These are phyloP conservation scores for Aureobasidium sp. DNA, from an alignment of 2,329 filamentous ascomycete genomes.

Conservation along the genomic window DNA sequence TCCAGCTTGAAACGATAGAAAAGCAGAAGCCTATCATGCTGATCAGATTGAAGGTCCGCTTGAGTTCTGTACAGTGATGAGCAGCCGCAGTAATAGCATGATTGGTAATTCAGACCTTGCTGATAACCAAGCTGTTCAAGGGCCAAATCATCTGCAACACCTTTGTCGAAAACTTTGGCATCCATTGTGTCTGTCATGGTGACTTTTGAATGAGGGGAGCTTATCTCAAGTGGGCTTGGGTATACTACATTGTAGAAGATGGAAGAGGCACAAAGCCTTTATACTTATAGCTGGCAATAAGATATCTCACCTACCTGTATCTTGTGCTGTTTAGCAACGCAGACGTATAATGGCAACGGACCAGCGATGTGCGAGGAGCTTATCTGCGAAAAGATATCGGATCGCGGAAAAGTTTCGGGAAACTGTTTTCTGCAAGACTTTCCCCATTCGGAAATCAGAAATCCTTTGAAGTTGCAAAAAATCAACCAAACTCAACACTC, in stretches of 20 bases:
- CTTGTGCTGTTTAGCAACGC: background rate
- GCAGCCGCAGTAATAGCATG: background rate
- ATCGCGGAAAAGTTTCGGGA: background rate
- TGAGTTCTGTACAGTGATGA: constrained; percentile 41
- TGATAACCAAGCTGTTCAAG: constrained; percentile 37
- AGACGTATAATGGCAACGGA: background rate
- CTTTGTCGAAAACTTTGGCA: constrained; percentile 8
- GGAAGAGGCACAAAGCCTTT: background rate
- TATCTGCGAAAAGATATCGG: constrained; percentile 1
- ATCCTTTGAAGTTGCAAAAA: too few species aligned
- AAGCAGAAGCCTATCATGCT: constrained; percentile 56
- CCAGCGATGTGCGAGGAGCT: background rate
- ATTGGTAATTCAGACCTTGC: constrained; percentile 26
- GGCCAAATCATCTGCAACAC: constrained; percentile 31
- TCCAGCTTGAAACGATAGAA: constrained; percentile 53
- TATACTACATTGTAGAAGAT: background rate
- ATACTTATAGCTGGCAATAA: too few species aligned
- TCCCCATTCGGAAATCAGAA: background rate
- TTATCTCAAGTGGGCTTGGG: background rate
- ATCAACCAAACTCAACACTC: too few species aligned
- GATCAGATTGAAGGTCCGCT: constrained; percentile 48
- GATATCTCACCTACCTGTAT: background rate
- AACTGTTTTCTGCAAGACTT: background rate
- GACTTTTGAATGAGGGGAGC: background rate
- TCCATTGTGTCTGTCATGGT: constrained; percentile 8